Evolutionary conservation across 2,329 filamentous ascomycete genomes (phyloP).

Genomic region (Ophiosphaerella korrae): DNA sequence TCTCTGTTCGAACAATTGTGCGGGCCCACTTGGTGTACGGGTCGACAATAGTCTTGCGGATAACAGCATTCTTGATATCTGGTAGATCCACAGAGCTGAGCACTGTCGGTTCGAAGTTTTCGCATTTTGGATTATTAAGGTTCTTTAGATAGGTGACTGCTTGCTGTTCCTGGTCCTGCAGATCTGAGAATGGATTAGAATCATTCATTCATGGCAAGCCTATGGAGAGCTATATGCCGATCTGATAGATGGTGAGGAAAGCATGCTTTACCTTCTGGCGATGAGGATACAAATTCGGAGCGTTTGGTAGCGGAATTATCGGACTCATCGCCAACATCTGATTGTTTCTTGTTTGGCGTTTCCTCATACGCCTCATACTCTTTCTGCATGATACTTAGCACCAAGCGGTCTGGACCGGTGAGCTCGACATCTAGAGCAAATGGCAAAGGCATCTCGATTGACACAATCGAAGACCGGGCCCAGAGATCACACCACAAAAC

Average conservation of each 20-base stretch:
- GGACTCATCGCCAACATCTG: conserved; percentile 27
- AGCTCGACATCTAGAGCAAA: conserved; percentile 40
- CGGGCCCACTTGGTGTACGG: conserved; percentile 65
- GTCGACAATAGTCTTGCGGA: conserved; percentile 57
- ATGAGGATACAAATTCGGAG: conserved; percentile 33
- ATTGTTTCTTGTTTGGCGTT: background rate
- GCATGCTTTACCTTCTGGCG: conserved; percentile 34
- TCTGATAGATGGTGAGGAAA: background rate
- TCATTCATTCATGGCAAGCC: background rate
- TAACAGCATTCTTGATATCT: conserved; percentile 45
- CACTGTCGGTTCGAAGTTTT: conserved; percentile 61
- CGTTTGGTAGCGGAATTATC: conserved; percentile 33
- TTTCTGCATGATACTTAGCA: conserved; percentile 36
- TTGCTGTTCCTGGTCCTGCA: conserved; percentile 36
- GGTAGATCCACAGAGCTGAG: conserved; percentile 59
- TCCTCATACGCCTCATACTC: conserved; percentile 30
- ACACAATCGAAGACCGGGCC: conserved; percentile 1
- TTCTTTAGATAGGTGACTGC: conserved; percentile 54
- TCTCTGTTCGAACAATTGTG: conserved; percentile 65
- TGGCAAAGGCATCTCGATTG: conserved; percentile 34
- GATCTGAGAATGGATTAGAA: conserved; percentile 22
- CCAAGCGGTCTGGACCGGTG: conserved; percentile 36
- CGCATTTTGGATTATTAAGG: conserved; percentile 55
- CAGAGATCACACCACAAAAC: background rate
- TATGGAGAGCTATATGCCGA: background rate